phyloP scores from a whole-genome alignment of 345 rosid genomes.

The Balakata baccata region DNA sequence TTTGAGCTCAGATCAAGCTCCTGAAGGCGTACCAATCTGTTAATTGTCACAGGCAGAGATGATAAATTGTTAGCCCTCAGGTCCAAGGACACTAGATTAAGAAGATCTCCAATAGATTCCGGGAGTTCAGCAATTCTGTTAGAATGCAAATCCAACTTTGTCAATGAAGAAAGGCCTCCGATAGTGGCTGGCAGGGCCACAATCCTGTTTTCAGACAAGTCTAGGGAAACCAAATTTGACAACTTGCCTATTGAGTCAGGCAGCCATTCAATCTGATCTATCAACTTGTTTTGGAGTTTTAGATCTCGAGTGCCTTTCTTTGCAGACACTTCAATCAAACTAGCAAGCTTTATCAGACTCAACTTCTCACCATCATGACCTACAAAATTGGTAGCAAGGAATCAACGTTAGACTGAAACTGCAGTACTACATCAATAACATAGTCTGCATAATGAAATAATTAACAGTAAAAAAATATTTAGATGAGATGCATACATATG shows the following conservation, averaged over 20 bases:
- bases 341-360: slow-evolving; percentile 88
- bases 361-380: slow-evolving; percentile 71
- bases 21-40: slow-evolving; percentile 64
- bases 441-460: neutral
- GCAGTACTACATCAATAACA: neutral
- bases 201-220: slow-evolving; percentile 81
- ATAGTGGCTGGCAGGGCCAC: slow-evolving; percentile 59
- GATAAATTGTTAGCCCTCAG: slow-evolving; percentile 74
- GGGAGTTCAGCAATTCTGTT: slow-evolving; percentile 74
- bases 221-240: slow-evolving; percentile 56
- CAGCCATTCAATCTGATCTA: slow-evolving; percentile 88
- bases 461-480: neutral
- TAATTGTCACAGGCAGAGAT: slow-evolving; percentile 58
- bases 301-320: slow-evolving; percentile 82
- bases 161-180: slow-evolving; percentile 76
- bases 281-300: slow-evolving; percentile 72
- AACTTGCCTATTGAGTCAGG: slow-evolving; percentile 94
- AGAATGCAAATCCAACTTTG: slow-evolving; percentile 70
- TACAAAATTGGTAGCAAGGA: slow-evolving; percentile 23
- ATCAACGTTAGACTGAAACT: neutral
- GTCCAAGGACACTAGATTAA: slow-evolving; percentile 59
- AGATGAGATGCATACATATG: neutral
- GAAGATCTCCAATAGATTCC: slow-evolving; percentile 69
- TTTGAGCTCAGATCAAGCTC: slow-evolving; percentile 92
- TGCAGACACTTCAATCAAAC: slow-evolving; percentile 77